Percentiles rank a stretch among this genome's conserved stretches.
phyloP scores from a whole-genome alignment of 2,329 filamentous ascomycete species.

The Trichophyton mentagrophytes region DNA sequence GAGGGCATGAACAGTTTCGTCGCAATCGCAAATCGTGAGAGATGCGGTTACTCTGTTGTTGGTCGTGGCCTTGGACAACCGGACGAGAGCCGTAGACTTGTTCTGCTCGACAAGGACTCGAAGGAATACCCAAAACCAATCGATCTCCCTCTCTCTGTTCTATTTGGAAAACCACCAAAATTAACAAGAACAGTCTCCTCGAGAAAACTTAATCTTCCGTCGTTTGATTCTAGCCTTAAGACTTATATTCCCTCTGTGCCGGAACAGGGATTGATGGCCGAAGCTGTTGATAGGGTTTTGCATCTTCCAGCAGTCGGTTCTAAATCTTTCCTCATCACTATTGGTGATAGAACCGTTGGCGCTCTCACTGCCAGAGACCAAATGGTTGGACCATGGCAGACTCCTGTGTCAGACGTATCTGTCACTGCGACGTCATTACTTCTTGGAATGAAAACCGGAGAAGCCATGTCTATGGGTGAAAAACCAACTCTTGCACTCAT shows the following conservation, averaged over 20 bases:
- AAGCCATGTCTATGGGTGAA: slow-evolving; percentile 97
- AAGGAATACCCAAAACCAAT: slow-evolving; percentile 64
- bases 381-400: slow-evolving; percentile 94
- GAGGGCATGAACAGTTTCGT: slow-evolving; percentile 62
- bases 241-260: slow-evolving; percentile 49
- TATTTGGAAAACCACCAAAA: slow-evolving; percentile 80
- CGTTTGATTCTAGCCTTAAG: slow-evolving; percentile 64
- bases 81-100: slow-evolving; percentile 56
- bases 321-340: slow-evolving; percentile 94
- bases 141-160: slow-evolving; percentile 73
- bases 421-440: slow-evolving; percentile 77
- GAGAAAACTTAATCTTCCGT: slow-evolving; percentile 51
- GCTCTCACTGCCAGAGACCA: slow-evolving; percentile 82
- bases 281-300: slow-evolving; percentile 71
- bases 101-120: slow-evolving; percentile 71
- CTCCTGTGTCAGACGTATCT: slow-evolving; percentile 83
- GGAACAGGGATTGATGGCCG: slow-evolving; percentile 39
- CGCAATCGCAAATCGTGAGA: slow-evolving; percentile 62
- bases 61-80: slow-evolving; percentile 57
- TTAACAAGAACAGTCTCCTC: slow-evolving; percentile 63
- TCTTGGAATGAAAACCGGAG: slow-evolving; percentile 61
- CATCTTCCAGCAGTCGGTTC: slow-evolving; percentile 83
- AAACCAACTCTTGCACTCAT: slow-evolving; percentile 82
- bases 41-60: slow-evolving; percentile 85
- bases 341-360: slow-evolving; percentile 82